These are phyloP conservation scores for Cladophialophora bantiana DNA, from an alignment of 2,329 filamentous ascomycete species.

Conservation along the genomic window DNA sequence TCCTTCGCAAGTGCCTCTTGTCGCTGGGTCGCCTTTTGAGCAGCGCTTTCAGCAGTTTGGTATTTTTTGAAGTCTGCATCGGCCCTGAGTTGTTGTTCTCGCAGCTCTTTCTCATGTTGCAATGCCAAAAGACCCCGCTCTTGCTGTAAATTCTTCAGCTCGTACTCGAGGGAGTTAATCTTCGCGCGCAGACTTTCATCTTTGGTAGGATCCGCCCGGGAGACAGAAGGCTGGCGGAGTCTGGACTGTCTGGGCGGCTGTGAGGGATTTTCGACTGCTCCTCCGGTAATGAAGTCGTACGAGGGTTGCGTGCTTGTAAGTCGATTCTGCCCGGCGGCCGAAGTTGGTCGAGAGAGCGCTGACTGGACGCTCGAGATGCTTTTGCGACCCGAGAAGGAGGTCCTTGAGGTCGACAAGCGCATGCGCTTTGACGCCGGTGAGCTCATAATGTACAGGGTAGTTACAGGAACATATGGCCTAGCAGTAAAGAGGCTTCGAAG, in stretches of 20 bases:
- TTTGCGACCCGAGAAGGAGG: constrained; percentile 37
- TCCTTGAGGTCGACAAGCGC: constrained; percentile 38
- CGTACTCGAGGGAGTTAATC: constrained; percentile 85
- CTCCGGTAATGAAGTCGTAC: constrained; percentile 67
- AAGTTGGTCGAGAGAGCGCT: constrained; percentile 34
- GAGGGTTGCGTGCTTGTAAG: constrained; percentile 60
- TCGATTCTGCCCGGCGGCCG: constrained; percentile 40
- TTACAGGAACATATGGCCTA: neutral
- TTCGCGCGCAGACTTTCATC: constrained; percentile 88
- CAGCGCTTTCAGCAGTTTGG: constrained; percentile 62
- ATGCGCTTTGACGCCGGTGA: constrained; percentile 39
- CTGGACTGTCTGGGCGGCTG: constrained; percentile 45
- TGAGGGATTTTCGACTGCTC: constrained; percentile 51
- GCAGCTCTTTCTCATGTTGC: constrained; percentile 81
- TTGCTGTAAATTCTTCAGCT: constrained; percentile 83
- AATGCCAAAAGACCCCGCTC: constrained; percentile 82
- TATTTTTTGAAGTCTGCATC: constrained; percentile 81
- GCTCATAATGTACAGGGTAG: constrained; percentile 28
- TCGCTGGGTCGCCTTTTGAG: constrained; percentile 60
- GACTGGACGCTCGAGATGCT: constrained; percentile 35
- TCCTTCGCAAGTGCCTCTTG: constrained; percentile 62
- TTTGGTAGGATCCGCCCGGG: constrained; percentile 43
- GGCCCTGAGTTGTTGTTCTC: constrained; percentile 79
- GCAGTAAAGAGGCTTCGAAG: neutral
- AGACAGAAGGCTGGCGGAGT: constrained; percentile 48